A percentile compares a stretch with the other conserved stretches of the same genome.
These are phyloP conservation scores for Bacterosira constricta DNA, from an alignment of 108 stramenopile genomes.

Conservation along the genomic window DNA sequence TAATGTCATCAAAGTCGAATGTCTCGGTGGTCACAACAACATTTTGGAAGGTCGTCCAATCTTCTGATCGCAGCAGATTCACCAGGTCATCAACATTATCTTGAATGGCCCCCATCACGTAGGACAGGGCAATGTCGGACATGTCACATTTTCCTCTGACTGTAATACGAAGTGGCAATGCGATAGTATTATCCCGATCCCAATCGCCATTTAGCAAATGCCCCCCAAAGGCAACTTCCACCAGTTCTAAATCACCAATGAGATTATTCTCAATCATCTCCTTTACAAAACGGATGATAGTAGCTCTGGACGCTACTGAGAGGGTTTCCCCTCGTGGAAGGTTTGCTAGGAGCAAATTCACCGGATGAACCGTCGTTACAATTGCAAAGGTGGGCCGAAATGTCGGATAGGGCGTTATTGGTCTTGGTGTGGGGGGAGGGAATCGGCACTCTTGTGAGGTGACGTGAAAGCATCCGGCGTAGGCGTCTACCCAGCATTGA, in stretches of 20 bases:
- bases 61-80: neutral
- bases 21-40: too few species aligned
- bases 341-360: neutral
- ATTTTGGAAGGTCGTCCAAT: too few species aligned
- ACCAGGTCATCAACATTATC: neutral
- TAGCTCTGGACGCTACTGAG: neutral
- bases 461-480: too few species aligned
- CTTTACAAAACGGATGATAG: neutral
- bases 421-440: too few species aligned
- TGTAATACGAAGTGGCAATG: neutral
- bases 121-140: conserved; percentile 5
- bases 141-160: neutral
- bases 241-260: neutral
- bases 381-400: too few species aligned
- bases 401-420: too few species aligned
- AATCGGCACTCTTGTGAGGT: too few species aligned
- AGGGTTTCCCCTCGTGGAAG: neutral
- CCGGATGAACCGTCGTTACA: neutral
- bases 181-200: neutral
- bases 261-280: neutral
- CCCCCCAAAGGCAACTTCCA: neutral
- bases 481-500: too few species aligned
- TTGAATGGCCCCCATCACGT: neutral
- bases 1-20: too few species aligned
- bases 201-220: neutral